phyloP scores from a whole-genome alignment of 2,329 filamentous ascomycete species.

The Fusarium papillatum region DNA sequence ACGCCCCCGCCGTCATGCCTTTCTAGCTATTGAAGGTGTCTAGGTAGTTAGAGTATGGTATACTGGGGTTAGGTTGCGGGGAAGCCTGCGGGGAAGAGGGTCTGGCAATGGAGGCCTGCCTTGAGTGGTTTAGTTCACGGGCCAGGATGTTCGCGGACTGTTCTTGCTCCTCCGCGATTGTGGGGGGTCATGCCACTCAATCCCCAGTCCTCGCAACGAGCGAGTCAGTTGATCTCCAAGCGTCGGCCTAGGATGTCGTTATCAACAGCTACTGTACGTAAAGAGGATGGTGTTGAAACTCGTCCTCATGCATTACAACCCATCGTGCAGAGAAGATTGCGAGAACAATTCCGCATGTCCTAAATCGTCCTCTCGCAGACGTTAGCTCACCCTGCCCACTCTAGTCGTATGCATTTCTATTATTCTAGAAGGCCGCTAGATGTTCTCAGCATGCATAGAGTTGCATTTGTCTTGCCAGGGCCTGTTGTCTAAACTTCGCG shows the following conservation, averaged over 20 bases:
- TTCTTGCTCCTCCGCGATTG: neutral
- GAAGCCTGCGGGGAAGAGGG: neutral
- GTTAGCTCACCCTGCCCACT: neutral
- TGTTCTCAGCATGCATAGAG: neutral
- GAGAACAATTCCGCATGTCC: neutral
- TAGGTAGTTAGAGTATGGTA: neutral
- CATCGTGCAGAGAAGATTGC: neutral
- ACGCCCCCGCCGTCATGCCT: neutral
- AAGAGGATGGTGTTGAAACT: neutral
- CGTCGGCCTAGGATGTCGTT: neutral
- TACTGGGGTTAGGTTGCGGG: neutral
- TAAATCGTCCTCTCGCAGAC: neutral
- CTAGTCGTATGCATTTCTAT: neutral
- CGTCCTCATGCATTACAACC: neutral
- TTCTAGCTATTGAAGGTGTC: neutral
- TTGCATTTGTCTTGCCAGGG: neutral
- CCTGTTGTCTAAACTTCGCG: neutral
- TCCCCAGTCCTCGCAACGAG: neutral
- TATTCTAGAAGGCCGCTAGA: neutral
- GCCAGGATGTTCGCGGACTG: neutral
- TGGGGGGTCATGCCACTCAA: neutral
- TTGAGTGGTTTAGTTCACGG: neutral
- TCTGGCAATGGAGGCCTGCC: neutral
- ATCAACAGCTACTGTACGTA: neutral
- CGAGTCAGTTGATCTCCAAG: neutral